Evolutionary conservation across 208 protist genomes (phyloP).

Genomic region (Tritrichomonas musculus): DNA sequence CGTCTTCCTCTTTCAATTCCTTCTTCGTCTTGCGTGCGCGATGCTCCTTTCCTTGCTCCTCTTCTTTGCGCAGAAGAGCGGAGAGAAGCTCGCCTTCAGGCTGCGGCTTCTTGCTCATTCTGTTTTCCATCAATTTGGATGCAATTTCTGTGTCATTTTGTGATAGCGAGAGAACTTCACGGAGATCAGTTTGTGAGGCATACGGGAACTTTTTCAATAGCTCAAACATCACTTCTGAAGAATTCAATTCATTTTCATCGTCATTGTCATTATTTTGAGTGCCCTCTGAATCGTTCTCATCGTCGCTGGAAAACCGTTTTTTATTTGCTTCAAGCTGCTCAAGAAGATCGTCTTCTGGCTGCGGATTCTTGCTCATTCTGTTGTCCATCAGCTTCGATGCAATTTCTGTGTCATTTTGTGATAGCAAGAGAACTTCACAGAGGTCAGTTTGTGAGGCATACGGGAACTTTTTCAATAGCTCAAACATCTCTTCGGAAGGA

Average conservation of each 20-base stretch:
- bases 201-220: not conserved
- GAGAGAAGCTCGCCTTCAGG: not conserved
- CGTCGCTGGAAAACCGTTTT: too few relatives aligned
- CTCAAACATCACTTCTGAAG: too few relatives aligned
- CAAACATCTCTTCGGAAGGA: not conserved
- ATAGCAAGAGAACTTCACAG: not conserved
- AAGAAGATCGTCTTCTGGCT: not conserved
- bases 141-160: not conserved
- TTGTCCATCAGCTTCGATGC: not conserved
- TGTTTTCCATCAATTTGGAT: not conserved
- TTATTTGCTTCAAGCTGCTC: too few relatives aligned
- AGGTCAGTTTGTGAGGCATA: not conserved
- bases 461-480: not conserved
- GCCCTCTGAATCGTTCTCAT: too few relatives aligned
- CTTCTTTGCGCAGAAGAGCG: too few relatives aligned
- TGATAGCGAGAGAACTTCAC: not conserved
- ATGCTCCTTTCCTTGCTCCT: not conserved
- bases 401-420: not conserved
- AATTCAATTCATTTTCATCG: too few relatives aligned
- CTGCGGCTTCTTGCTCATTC: not conserved
- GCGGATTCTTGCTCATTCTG: not conserved
- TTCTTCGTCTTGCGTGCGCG: too few relatives aligned
- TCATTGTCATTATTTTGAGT: too few relatives aligned
- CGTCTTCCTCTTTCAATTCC: not conserved
- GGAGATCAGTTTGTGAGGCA: not conserved